Base-by-base conservation (phyloP, 1,284 basidiomycete genomes). In the Inonotus obliquus region DNA sequence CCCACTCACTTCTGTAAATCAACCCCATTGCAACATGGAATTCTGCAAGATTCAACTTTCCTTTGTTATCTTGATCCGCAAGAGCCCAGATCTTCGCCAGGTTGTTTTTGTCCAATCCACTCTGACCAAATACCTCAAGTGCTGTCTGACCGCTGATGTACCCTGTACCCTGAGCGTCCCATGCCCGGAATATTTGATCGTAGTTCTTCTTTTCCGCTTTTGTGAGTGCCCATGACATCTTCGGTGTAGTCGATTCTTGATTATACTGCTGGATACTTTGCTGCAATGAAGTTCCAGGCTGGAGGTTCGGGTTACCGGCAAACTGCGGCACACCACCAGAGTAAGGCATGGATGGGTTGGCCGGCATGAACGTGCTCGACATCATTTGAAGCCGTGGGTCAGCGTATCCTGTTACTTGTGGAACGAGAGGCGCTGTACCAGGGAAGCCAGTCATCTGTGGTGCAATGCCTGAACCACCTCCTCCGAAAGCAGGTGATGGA, bases 1-100 rank as follows among this genome's bases (percentile, higher is more conserved):
- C 14, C 4, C 4, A 41, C 90, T 68, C 75, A 96, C 94, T 83
- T 70, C 96, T 87, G 76, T 96, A 98, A 72, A 99, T 98, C 61
- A 99, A 80, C 63, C 93, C 96, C 96, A 99, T 99, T 1, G 96
- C 97, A 60, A 98, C 92, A 72, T 99, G 95, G 74, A 99, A 99
- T 73, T 99, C 96, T 25, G 94, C 91, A 49, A 96, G 79, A 71
- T 98, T 98, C 61, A 98, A 83, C 75, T 94, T 96, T 35, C 95
- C 95, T 39, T 93, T 86, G 75, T 97, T 94, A 68, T 94, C 90
- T 45, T 83, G 82, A 74, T 98, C 95, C 27, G 94, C 91, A 9
- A 97, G 81, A 32, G 86, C 89, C 96, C 97, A 99, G 66, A 99
- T 92, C 70, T 91, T 87, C 67, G 96, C 96, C 29, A 99, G 79